A percentile compares a stretch with the other conserved stretches of the same genome.
Evolutionary conservation across 345 rosid species (phyloP).

Genomic region (Pistacia integerrima): DNA sequence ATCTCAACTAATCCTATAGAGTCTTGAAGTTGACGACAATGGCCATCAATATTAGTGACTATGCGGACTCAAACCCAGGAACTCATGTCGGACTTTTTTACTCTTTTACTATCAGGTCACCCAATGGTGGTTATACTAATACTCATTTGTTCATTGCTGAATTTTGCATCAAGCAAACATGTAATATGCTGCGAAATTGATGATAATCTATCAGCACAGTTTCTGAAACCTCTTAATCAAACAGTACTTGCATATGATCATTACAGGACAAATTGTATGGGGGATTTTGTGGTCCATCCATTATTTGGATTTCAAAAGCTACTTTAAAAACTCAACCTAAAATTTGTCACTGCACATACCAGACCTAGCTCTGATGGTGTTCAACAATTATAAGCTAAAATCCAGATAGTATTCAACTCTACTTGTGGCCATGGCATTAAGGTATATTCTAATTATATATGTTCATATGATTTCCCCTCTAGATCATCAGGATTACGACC

Average conservation of each 20-base stretch:
- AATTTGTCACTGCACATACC: too few relatives aligned
- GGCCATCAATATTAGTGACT: too few relatives aligned
- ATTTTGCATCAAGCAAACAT: slow-evolving; percentile 3
- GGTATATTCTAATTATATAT: background rate
- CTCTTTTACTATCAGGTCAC: too few relatives aligned
- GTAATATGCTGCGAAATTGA: background rate
- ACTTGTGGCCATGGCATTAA: background rate
- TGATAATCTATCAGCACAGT: background rate
- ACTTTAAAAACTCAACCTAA: too few relatives aligned
- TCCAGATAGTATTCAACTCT: too few relatives aligned
- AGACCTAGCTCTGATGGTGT: too few relatives aligned
- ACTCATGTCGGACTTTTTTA: too few relatives aligned
- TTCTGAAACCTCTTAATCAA: background rate
- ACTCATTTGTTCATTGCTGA: background rate
- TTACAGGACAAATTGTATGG: background rate
- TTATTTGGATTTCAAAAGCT: too few relatives aligned
- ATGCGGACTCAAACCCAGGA: too few relatives aligned
- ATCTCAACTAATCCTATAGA: rapidly evolving
- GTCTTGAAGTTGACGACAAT: too few relatives aligned
- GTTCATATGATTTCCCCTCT: background rate
- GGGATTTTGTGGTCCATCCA: slow-evolving; percentile 1
- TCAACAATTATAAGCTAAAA: too few relatives aligned
- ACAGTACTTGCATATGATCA: background rate
- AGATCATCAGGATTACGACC: background rate
- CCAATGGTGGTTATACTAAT: too few relatives aligned